phyloP scores from a whole-genome alignment of 108 stramenopile species.

The Heterococcus sp. region DNA sequence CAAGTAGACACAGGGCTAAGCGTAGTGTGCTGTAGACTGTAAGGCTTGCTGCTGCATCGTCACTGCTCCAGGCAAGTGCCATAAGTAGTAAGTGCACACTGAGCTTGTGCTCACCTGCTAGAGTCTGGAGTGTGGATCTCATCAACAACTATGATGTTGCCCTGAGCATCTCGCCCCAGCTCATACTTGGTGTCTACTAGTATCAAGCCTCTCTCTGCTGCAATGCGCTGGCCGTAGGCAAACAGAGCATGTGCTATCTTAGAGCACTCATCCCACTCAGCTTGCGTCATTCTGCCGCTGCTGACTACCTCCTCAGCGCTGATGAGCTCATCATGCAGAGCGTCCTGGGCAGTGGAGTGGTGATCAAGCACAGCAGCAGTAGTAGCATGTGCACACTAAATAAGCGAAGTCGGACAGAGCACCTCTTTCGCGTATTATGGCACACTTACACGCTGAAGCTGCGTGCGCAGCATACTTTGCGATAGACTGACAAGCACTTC shows the following conservation, averaged over 20 bases:
- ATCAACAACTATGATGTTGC: slow-evolving; percentile 84
- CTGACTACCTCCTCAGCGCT: not conserved
- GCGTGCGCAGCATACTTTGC: too few species aligned
- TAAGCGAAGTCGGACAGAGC: too few species aligned
- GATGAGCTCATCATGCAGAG: slow-evolving; percentile 1
- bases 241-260: slow-evolving; percentile 51
- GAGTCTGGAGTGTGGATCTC: slow-evolving; percentile 98
- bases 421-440: too few species aligned
- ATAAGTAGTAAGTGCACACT: too few species aligned
- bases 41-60: too few species aligned
- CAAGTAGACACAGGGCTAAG: too few species aligned
- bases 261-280: slow-evolving; percentile 56
- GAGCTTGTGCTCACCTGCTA: slow-evolving; percentile 67
- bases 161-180: slow-evolving; percentile 79
- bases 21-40: too few species aligned
- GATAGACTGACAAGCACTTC: too few species aligned
- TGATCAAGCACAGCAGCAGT: slow-evolving; percentile 89
- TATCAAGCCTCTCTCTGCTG: slow-evolving; percentile 79
- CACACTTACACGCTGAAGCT: too few species aligned
- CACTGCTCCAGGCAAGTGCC: too few species aligned
- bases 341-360: slow-evolving; percentile 70
- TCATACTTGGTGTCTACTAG: slow-evolving; percentile 99
- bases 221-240: slow-evolving; percentile 75
- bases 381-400: too few species aligned
- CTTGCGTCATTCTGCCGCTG: slow-evolving; percentile 66